A percentile compares a stretch with the other conserved stretches of the same genome.
Conservation (phyloP, 1,284 basidiomycete genomes). For the Xerocomus minutiporus region DNA sequence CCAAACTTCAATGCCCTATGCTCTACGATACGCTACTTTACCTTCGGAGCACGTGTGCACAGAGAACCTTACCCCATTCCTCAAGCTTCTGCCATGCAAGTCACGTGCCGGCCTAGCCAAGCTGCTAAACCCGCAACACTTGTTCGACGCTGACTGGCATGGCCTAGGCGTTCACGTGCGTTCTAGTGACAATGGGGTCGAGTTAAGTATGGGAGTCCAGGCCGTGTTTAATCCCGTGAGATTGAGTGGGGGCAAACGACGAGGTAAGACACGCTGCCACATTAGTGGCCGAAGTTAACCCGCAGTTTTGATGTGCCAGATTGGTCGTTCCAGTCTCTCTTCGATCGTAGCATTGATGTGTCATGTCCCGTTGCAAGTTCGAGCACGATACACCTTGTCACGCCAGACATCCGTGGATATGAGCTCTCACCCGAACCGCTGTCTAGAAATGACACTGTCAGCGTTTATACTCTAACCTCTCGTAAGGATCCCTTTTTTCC, state of each 20-base stretch:
- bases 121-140: constrained; percentile 79
- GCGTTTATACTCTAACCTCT: constrained; percentile 46
- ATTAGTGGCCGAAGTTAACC: not conserved
- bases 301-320: constrained; percentile 40
- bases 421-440: constrained; percentile 49
- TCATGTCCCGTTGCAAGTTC: constrained; percentile 56
- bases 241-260: constrained; percentile 41
- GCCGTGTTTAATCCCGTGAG: constrained; percentile 79
- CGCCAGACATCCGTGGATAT: constrained; percentile 43
- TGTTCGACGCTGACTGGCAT: constrained; percentile 89
- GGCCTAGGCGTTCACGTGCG: constrained; percentile 75
- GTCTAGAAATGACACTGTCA: constrained; percentile 31
- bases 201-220: constrained; percentile 75
- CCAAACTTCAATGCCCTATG: constrained; percentile 29
- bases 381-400: constrained; percentile 48
- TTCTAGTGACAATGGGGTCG: constrained; percentile 42
- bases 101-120: constrained; percentile 83
- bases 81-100: constrained; percentile 93
- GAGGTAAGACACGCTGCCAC: constrained; percentile 43
- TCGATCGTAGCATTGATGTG: constrained; percentile 61
- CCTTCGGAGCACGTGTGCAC: constrained; percentile 89
- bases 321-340: constrained; percentile 75
- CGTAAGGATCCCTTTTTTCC: constrained; percentile 33
- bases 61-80: constrained; percentile 94
- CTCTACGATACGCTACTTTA: constrained; percentile 70